Conservation (phyloP, 2,329 filamentous ascomycete genomes). For the Akanthomyces dipterigenus region DNA sequence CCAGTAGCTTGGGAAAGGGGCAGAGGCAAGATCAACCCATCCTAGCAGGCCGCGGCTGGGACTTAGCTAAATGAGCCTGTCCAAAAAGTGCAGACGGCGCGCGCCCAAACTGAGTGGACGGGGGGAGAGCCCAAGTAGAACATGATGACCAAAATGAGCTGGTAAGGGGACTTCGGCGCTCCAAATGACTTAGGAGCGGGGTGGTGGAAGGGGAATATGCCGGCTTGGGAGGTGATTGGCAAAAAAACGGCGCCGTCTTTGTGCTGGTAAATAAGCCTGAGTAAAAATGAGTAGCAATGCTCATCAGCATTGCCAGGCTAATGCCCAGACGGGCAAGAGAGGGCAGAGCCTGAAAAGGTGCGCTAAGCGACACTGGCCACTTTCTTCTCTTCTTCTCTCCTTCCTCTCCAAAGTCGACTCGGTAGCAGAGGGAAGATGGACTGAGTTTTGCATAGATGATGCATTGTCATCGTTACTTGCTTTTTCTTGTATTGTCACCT, state of each 20-base stretch:
- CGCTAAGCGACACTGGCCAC: background rate
- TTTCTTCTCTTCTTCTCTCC: background rate
- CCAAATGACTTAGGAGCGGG: constrained; percentile 4
- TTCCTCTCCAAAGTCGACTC: background rate
- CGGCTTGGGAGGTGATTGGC: constrained; percentile 3
- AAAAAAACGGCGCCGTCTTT: constrained; percentile 6
- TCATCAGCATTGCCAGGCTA: constrained; percentile 9
- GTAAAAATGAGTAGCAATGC: constrained; percentile 3
- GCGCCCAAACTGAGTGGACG: background rate
- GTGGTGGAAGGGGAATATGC: constrained; percentile 8
- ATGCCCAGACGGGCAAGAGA: constrained; percentile 13
- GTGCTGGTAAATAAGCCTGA: constrained; percentile 6
- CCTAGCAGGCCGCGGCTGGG: background rate
- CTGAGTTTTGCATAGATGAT: background rate
- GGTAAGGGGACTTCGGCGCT: constrained; percentile 10
- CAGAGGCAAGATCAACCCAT: background rate
- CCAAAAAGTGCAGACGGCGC: background rate
- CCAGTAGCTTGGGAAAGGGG: constrained; percentile 1
- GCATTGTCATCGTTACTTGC: constrained; percentile 12
- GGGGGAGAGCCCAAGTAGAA: constrained; percentile 7
- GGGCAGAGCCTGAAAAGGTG: constrained; percentile 12
- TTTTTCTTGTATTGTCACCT: constrained; percentile 1
- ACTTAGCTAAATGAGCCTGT: background rate
- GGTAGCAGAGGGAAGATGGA: background rate
- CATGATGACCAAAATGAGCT: constrained; percentile 12